Base-by-base conservation (phyloP, 2,329 filamentous ascomycete species). In the Sporothrix globosa region DNA sequence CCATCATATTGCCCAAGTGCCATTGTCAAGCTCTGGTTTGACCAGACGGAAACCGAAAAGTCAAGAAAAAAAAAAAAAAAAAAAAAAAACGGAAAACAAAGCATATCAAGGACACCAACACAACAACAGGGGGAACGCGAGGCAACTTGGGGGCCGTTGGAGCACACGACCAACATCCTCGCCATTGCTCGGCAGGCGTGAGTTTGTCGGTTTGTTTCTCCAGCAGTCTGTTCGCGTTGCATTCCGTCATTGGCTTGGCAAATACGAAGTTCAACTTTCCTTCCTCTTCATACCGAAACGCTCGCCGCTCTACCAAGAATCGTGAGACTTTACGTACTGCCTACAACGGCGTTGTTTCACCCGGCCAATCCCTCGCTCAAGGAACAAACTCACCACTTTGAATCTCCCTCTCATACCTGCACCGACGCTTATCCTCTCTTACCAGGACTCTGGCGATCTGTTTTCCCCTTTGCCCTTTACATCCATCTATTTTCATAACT, bases 81-180 rank as follows among this genome's bases (percentile, higher is more conserved):
- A 3, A 30, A 30, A 5, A 30, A 30, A 30, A 30, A 24, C 39
- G 11, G n/a, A 44, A 24, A 41, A 21, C 3, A 19, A 44, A 61
- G 39, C 17, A 60, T 19, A 21, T 13, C n/a, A 24, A 61, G 34
- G 11, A 44, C 56, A 61, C 10, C 34, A 61, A 14, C 1, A 27
- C 30, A 39, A 14, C 54, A 58, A 61, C 21, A 21, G n/a, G 34
- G 39, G 17, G 6, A 34, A 39, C 13, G 41, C 30, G 24, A 41
- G 30, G 44, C 27, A n/a, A 44, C 58, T n/a, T 44, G n/a, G 39
- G 6, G 54, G 54, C 54, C 7, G 21, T 13, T 46, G 44, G n/a
- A 60, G 56, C 56, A 60, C 56, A n/a, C 56, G 56, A 44, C 34
- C 34, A 60, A 17, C 19, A 56, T 41, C 19, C 56, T 60, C 56